Evolutionary conservation across 129 eudicot species (phyloP), one percentile per base, ranked within the genome.

Genomic region (Logfia minima): DNA sequence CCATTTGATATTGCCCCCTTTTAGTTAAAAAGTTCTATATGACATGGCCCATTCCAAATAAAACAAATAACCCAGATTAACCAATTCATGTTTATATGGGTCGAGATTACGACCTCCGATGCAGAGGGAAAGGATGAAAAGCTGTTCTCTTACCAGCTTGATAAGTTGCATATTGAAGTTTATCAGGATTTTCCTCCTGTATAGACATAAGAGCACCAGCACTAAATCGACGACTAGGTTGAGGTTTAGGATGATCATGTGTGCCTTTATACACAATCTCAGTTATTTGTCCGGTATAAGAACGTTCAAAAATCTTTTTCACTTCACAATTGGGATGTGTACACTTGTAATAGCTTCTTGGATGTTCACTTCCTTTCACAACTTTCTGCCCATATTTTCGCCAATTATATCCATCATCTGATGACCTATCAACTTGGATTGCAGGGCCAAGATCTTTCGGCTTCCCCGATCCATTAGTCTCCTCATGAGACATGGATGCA

Each of bases 231-330:
- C 98, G 96, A 81, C 86, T 86, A 81, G 92, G 90, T 80, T 88
- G 97, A 75, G 98, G 98, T 78, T 91, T 94, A 35, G 97, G 98
- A 79, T 94, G 98, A 89, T 91, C 97, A 82, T 94, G 98, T 62
- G 89, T 81, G 60, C 98, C 98, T 75, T 94, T 94, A 75, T 94
- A 94, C 76, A 91, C 91, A 65, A 91, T 94, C 78, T 94, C 96
- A 6, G 92, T 94, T 77, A 94, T 91, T 62, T 89, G 91, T 75
- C 98, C 98, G 21, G 89, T 88, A 74, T 88, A 89, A 52, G 98
- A 84, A 2, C 96, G 87, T 81, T 91, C 98, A 79, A 94, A 94
- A 35, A 94, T 87, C 87, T 94, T 94, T 80, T 91, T 94, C 74
- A 94, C 98, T 76, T 94, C 98, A 78, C 98, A 94, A 72, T 91